Evolutionary conservation across 768 basidiomycete species (phyloP), one percentile per base, ranked within the genome.

Genomic region (Podaxis sp.): DNA sequence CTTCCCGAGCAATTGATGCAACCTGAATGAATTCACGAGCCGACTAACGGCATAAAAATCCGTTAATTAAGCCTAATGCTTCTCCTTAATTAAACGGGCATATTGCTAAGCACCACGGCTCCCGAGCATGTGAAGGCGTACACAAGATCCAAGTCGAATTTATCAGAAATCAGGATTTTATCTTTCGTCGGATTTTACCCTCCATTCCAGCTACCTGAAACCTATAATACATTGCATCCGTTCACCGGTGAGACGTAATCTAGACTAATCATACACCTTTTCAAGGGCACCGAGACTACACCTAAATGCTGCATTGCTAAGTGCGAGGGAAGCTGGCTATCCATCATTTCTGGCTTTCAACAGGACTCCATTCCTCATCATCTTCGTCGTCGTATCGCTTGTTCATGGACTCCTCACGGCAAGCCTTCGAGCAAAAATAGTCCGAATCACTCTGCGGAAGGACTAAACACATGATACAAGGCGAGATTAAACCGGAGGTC

Each of bases 391-490:
- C 69, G 61, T 38, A 64, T 33, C 71, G 66, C 73, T 88, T 88
- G 60, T 76, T 80, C 79, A 86, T 72, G 46, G 87, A 84, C 66
- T 87, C 81, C 51, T 87, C 84, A 67, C 80, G 80, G 71, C 87
- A 89, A 2, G 76, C 76, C 61, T 77, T 73, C 17, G 83, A 79
- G 67, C 87, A 89, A 70, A 89, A 89, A 70, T 88, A 87, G 74
- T 89, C 86, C 4, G 70, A 75, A 42, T 79, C 79, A 61, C 82
- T 81, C 70, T 89, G 87, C 22, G 87, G 87, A 64, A 82, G 75
- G 46, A 74, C 76, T 67, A 85, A 72, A 67, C 87, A 89, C 85
- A 88, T 84, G 67, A 89, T 87, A 65, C 87, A 88, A 9, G 83
- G 79, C 13, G 76, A 69, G 38, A 75, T 82, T 38, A 87, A 66